phyloP scores from a whole-genome alignment of 306 rosid genomes.

The Cucumis hystrix region DNA sequence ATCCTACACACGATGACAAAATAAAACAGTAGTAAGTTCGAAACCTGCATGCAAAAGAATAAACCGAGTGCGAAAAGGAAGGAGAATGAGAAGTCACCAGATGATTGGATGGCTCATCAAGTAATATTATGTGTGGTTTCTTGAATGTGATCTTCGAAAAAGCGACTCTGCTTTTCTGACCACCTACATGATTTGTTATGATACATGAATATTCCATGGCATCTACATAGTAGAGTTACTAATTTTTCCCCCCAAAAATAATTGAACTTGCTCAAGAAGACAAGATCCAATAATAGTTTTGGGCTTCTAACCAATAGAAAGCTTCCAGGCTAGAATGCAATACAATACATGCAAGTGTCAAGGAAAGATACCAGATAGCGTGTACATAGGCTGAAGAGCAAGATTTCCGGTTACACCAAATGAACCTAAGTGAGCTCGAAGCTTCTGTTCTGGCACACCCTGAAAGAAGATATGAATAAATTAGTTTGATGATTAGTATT shows the following conservation, averaged over 20 bases:
- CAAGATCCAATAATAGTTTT: not conserved
- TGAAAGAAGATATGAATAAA: conserved; percentile 20
- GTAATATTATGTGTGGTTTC: conserved; percentile 95
- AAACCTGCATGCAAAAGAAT: not conserved
- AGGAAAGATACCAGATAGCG: conserved; percentile 67
- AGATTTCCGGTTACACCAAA: conserved; percentile 98
- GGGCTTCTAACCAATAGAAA: not conserved
- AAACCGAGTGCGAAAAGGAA: conserved; percentile 7
- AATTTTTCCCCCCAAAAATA: not conserved
- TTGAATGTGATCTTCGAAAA: conserved; percentile 93
- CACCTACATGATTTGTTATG: conserved; percentile 40
- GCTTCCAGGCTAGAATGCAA: not conserved
- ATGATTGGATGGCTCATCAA: conserved; percentile 99
- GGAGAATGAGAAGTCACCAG: conserved; percentile 32
- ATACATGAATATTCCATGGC: not conserved
- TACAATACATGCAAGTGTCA: not conserved
- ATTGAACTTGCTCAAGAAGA: not conserved
- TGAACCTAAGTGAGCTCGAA: conserved; percentile 88
- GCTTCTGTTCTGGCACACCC: conserved; percentile 99
- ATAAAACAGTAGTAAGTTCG: not conserved
- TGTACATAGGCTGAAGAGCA: conserved; percentile 99
- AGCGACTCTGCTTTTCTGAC: conserved; percentile 99
- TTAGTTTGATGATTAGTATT: not conserved
- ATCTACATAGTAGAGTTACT: not conserved
- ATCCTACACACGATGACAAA: conserved; percentile 34